Percentiles rank a stretch among this genome's conserved stretches.
Evolutionary conservation across 768 basidiomycete genomes (phyloP).

Genomic region (Podaxis sp.): DNA sequence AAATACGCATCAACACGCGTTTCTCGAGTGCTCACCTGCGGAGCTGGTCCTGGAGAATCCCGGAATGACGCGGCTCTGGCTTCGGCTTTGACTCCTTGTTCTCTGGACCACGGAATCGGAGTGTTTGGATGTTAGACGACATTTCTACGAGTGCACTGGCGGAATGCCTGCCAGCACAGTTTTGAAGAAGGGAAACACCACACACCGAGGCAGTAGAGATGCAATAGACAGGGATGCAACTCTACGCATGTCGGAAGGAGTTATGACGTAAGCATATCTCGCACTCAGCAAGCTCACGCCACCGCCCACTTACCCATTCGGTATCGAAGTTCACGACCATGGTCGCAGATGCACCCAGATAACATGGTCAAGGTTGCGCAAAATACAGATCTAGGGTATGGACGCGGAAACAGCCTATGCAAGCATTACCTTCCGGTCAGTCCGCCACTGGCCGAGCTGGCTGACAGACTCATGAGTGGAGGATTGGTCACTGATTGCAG

Average conservation of each 20-base stretch:
- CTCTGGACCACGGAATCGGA: constrained; percentile 51
- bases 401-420: neutral
- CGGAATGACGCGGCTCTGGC: constrained; percentile 32
- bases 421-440: constrained; percentile 10
- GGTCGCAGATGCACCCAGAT: neutral
- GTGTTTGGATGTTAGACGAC: constrained; percentile 39
- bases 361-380: neutral
- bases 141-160: constrained; percentile 21
- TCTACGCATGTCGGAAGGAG: neutral
- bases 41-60: constrained; percentile 76
- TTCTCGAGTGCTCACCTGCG: constrained; percentile 47
- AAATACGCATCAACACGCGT: constrained; percentile 8
- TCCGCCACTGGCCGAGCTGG: constrained; percentile 1
- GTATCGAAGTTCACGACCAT: neutral
- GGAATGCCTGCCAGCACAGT: neutral
- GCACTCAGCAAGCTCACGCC: neutral
- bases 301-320: neutral
- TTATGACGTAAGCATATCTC: constrained; percentile 5
- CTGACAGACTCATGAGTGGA: neutral
- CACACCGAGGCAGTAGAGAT: neutral
- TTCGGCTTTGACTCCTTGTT: constrained; percentile 24
- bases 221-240: neutral
- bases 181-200: neutral
- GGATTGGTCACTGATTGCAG: neutral
- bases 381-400: neutral